Evolutionary conservation across 164 flowering plant species (phyloP), one percentile per base, ranked within the genome.

Genomic region (Echeveria elegans): DNA sequence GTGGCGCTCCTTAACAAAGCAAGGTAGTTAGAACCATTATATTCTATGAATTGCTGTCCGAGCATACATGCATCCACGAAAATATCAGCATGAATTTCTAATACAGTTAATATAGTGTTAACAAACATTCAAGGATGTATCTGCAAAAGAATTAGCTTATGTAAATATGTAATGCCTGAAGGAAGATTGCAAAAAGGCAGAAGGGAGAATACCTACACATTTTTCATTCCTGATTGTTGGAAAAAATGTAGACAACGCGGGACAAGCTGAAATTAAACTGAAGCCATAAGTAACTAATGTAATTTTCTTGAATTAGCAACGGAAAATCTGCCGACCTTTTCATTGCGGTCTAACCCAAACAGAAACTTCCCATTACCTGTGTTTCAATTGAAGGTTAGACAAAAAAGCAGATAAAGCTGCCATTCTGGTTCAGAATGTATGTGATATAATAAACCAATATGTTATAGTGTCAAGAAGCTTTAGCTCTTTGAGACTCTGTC

Each of bases 331-430:
- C 18, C 47, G 59, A 90, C 97, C 95, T 87, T 88, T 63, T 73
- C 74, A 73, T 81, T 92, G 8, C 73, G 84, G 78, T 90, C 97
- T 48, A 88, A 65, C 40, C 97, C 97, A 61, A 84, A 70, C 45
- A 90, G 79, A 77, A 90, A 90, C 64, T 83, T 40, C 48, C 97
- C 97, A 79, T 88, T 90, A 23, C 97, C 97, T 90, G 82, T 52
- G 66, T 75, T 59, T 66, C 40, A 66, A 40, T 23, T 47, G 52
- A 47, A 47, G 23, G 52, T 47, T 47, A 47, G 52, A 47, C 21
- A 7, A 16, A 23, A 15, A 43, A 47, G 52, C 52, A 47, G 0
- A 23, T 15, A 43, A 6, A 8, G 14, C 52, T 47, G 21, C 19
- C 21, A 2, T 19, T 16, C 19, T 47, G 21, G 16, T 47, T 47